phyloP scores from a whole-genome alignment of 1,284 basidiomycete species.

The Cutaneotrichosporon dermatis region DNA sequence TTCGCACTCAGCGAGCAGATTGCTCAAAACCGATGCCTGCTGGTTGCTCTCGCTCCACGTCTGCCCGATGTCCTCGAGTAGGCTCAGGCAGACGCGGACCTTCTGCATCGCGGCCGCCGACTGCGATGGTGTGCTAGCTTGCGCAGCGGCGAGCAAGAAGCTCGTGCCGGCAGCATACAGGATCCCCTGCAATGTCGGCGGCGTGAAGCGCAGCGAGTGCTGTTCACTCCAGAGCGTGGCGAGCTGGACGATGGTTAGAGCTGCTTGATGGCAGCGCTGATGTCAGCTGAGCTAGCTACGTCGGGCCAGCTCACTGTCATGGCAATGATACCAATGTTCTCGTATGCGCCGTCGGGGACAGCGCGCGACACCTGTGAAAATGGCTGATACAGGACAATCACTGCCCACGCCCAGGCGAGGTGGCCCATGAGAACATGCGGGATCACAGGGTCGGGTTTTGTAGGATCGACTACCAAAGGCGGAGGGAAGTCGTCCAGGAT shows the following conservation, averaged over 20 bases:
- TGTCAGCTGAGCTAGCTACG: background rate
- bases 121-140: slow-evolving; percentile 9
- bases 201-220: slow-evolving; percentile 60
- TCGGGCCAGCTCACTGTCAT: slow-evolving; percentile 9
- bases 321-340: slow-evolving; percentile 7
- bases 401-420: slow-evolving; percentile 60
- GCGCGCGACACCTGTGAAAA: slow-evolving; percentile 40
- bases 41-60: slow-evolving; percentile 14
- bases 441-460: slow-evolving; percentile 53
- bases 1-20: slow-evolving; percentile 9
- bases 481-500: slow-evolving; percentile 59
- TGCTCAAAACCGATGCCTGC: slow-evolving; percentile 11
- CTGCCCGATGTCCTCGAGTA: slow-evolving; percentile 7
- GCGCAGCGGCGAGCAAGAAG: slow-evolving; percentile 15
- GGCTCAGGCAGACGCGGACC: slow-evolving; percentile 6
- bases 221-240: slow-evolving; percentile 57
- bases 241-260: slow-evolving; percentile 61
- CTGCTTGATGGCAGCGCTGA: slow-evolving; percentile 59
- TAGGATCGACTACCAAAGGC: slow-evolving; percentile 52
- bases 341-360: background rate
- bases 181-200: slow-evolving; percentile 61
- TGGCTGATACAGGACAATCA: slow-evolving; percentile 62
- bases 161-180: slow-evolving; percentile 63
- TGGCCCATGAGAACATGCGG: slow-evolving; percentile 64
- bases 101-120: slow-evolving; percentile 5